Conservation (phyloP, 768 basidiomycete genomes). For the Hydnomerulius pinastri region DNA sequence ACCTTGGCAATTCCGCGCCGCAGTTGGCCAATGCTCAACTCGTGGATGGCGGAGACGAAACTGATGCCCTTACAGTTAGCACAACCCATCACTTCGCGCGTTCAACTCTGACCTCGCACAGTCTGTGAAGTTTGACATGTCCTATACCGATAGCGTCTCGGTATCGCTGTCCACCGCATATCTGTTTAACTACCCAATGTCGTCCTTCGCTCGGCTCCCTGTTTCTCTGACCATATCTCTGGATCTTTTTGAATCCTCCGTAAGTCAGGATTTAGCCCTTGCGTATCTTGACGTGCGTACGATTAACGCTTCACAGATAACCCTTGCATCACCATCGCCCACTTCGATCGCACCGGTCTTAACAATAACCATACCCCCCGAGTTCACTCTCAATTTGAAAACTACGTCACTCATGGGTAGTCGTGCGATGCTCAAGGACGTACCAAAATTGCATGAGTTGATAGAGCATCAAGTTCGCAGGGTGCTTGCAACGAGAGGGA, state of each 20-base stretch:
- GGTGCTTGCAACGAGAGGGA: constrained; percentile 56
- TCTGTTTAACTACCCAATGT: constrained; percentile 83
- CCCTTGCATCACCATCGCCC: constrained; percentile 60
- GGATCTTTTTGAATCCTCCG: constrained; percentile 70
- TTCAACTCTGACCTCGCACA: constrained; percentile 34
- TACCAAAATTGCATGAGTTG: constrained; percentile 95
- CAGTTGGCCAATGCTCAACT: constrained; percentile 70
- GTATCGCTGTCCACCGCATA: constrained; percentile 82
- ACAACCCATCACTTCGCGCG: not conserved
- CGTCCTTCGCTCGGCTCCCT: constrained; percentile 80
- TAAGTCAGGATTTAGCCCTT: constrained; percentile 33
- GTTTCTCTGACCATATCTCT: constrained; percentile 80
- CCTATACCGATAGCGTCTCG: constrained; percentile 82
- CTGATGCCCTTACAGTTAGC: constrained; percentile 33
- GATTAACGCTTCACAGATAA: constrained; percentile 45
- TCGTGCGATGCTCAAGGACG: constrained; percentile 95
- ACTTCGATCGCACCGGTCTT: constrained; percentile 58
- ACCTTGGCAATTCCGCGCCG: constrained; percentile 82
- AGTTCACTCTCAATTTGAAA: constrained; percentile 83
- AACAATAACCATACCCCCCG: constrained; percentile 75
- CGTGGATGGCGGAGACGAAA: constrained; percentile 14
- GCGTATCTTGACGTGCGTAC: not conserved
- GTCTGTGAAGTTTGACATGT: constrained; percentile 82
- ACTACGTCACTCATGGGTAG: constrained; percentile 94
- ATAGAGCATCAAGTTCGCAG: constrained; percentile 83